Evolutionary conservation across 108 stramenopile genomes (phyloP).

Genomic region (Pseudonitzschia multistriata): DNA sequence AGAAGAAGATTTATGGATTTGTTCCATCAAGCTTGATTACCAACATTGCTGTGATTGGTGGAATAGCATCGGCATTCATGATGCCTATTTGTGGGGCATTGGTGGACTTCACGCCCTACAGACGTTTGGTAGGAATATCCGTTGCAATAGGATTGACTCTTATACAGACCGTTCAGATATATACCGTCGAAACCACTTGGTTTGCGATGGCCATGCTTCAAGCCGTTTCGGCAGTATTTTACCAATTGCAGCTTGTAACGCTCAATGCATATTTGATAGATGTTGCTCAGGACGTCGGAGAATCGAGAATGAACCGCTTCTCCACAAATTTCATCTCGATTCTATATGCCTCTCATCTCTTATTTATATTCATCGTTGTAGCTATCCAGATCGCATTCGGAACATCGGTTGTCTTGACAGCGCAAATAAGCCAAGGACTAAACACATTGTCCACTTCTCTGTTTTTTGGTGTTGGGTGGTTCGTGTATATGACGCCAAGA

Average conservation of each 20-base stretch:
- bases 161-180: constrained; percentile 54
- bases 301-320: constrained; percentile 27
- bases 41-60: constrained; percentile 50
- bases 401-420: constrained; percentile 33
- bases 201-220: constrained; percentile 64
- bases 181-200: constrained; percentile 53
- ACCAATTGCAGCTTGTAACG: constrained; percentile 29
- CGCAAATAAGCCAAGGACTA: constrained; percentile 19
- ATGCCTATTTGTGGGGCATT: constrained; percentile 69
- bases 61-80: constrained; percentile 49
- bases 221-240: constrained; percentile 46
- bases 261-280: constrained; percentile 50
- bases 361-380: constrained; percentile 43
- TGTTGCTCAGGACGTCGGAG: constrained; percentile 47
- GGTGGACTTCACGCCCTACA: constrained; percentile 57
- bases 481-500: constrained; percentile 24
- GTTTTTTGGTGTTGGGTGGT: constrained; percentile 40
- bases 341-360: constrained; percentile 46
- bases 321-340: constrained; percentile 33
- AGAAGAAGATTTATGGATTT: constrained; percentile 41
- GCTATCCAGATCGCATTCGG: constrained; percentile 28
- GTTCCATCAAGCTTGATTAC: constrained; percentile 52
- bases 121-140: constrained; percentile 39
- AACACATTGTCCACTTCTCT: background rate
- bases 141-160: constrained; percentile 30